Evolutionary conservation across 371 early-diverging fungal genomes (phyloP).

Genomic region (Funneliformis caledonium): DNA sequence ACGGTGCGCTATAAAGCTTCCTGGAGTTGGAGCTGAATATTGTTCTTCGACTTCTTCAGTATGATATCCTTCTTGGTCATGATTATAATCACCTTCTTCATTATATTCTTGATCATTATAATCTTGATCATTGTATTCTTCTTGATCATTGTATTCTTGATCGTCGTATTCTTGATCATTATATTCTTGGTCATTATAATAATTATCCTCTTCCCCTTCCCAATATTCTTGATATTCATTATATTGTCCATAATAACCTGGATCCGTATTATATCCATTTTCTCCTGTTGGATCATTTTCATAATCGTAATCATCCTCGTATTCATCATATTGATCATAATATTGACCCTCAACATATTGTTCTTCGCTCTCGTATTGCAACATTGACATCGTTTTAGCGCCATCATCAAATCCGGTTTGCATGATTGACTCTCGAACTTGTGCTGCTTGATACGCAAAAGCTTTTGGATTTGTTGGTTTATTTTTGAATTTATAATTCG

Average conservation of each 20-base stretch:
- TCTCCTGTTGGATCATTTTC: not conserved
- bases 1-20: not conserved
- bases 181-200: not conserved
- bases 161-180: not conserved
- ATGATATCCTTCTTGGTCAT: not conserved
- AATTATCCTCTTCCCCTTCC: not conserved
- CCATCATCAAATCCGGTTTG: not conserved
- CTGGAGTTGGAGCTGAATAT: not conserved
- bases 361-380: not conserved
- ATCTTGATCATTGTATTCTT: not conserved
- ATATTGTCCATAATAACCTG: not conserved
- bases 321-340: not conserved
- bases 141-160: not conserved
- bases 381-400: not conserved
- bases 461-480: not conserved
- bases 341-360: constrained; percentile 10
- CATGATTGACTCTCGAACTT: not conserved
- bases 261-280: not conserved
- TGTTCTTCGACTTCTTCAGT: not conserved
- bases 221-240: constrained; percentile 7
- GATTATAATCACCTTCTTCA: not conserved
- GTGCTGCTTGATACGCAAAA: not conserved
- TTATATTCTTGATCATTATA: not conserved
- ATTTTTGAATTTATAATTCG: constrained; percentile 14
- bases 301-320: constrained; percentile 7